Evolutionary conservation across 2,329 filamentous ascomycete genomes (phyloP).

Genomic region (Aspergillus felis): DNA sequence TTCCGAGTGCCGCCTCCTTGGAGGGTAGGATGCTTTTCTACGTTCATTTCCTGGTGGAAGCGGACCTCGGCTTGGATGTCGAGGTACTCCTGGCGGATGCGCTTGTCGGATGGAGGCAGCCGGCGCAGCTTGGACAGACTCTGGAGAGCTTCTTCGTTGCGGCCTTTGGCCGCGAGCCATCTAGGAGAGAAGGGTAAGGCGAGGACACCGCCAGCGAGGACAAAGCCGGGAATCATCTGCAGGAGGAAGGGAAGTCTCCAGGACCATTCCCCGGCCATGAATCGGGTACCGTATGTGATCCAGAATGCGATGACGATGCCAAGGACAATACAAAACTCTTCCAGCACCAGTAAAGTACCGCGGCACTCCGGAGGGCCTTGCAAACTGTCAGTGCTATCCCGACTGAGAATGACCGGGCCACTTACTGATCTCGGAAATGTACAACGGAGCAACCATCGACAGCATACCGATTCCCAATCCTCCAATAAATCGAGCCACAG

Average conservation of each 20-base stretch:
- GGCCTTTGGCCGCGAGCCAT: conserved; percentile 48
- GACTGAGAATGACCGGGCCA: background rate
- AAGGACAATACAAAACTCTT: conserved; percentile 41
- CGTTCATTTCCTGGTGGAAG: conserved; percentile 47
- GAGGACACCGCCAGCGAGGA: conserved; percentile 35
- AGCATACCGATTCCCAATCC: conserved; percentile 52
- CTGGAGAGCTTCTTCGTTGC: conserved; percentile 47
- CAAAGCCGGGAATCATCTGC: conserved; percentile 42
- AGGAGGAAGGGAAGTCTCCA: conserved; percentile 48
- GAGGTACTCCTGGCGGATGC: conserved; percentile 49
- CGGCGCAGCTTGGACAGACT: conserved; percentile 49
- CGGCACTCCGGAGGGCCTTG: conserved; percentile 45
- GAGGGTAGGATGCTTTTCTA: conserved; percentile 37
- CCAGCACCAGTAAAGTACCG: conserved; percentile 43
- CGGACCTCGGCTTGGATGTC: conserved; percentile 52
- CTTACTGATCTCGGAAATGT: conserved; percentile 49
- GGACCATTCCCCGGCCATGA: conserved; percentile 44
- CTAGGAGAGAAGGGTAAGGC: conserved; percentile 55
- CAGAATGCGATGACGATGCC: conserved; percentile 43
- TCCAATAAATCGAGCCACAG: conserved; percentile 48
- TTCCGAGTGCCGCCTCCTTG: conserved; percentile 30
- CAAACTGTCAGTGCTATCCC: background rate
- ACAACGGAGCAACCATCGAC: conserved; percentile 49
- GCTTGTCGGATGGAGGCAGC: conserved; percentile 46
- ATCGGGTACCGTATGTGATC: conserved; percentile 43